phyloP scores from a whole-genome alignment of 495 filamentous ascomycete species.

The Cercophora newfieldiana region DNA sequence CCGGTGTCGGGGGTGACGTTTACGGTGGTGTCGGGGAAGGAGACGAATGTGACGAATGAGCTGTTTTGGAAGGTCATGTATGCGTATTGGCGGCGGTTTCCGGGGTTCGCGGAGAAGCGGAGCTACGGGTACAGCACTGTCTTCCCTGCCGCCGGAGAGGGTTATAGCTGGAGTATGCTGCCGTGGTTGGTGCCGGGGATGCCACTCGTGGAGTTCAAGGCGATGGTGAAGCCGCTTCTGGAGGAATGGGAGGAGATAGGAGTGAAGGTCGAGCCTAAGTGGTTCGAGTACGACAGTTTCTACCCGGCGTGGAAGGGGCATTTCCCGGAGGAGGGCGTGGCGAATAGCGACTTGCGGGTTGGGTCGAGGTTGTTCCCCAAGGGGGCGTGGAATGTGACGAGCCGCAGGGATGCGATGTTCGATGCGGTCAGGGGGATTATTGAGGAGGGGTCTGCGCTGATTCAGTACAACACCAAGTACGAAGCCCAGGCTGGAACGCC shows the following conservation, averaged over 20 bases:
- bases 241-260: slow-evolving; percentile 38
- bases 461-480: slow-evolving; percentile 28
- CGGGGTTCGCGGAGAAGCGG: slow-evolving; percentile 45
- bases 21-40: slow-evolving; percentile 38
- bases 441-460: slow-evolving; percentile 23
- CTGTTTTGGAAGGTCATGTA: slow-evolving; percentile 54
- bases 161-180: slow-evolving; percentile 21
- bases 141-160: slow-evolving; percentile 32
- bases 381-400: slow-evolving; percentile 31
- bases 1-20: slow-evolving; percentile 35
- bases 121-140: slow-evolving; percentile 52
- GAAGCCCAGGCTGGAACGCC: neutral
- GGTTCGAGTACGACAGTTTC: slow-evolving; percentile 26
- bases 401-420: slow-evolving; percentile 25
- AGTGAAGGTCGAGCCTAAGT: slow-evolving; percentile 32
- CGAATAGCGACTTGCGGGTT: slow-evolving; percentile 32
- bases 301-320: slow-evolving; percentile 23
- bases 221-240: slow-evolving; percentile 40
- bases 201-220: slow-evolving; percentile 24
- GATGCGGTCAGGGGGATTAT: slow-evolving; percentile 23
- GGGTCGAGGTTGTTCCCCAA: slow-evolving; percentile 44
- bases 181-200: slow-evolving; percentile 28
- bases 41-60: slow-evolving; percentile 37
- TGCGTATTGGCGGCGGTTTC: slow-evolving; percentile 46
- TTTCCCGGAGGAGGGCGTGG: slow-evolving; percentile 22